Evolutionary conservation across 1,139 yeast genomes (phyloP).

Genomic region (Scheffersomyces quercinus): DNA sequence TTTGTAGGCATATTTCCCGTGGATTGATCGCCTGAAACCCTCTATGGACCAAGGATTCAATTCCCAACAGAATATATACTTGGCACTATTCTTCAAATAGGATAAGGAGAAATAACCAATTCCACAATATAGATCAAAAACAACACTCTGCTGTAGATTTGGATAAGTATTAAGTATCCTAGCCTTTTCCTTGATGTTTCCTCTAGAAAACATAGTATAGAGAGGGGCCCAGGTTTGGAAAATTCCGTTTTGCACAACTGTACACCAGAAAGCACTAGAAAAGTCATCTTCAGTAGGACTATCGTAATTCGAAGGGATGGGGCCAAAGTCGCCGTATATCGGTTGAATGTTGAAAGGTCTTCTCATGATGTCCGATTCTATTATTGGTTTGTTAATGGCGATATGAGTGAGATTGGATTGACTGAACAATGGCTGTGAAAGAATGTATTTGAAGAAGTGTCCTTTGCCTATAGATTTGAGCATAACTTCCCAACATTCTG

Average conservation of each 20-base stretch:
- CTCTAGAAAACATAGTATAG: conserved; percentile 88
- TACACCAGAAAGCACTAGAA: conserved; percentile 67
- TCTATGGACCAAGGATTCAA: conserved; percentile 82
- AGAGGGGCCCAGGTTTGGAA: conserved; percentile 82
- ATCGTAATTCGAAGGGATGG: conserved; percentile 29
- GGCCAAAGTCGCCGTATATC: conserved; percentile 67
- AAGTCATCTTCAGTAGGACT: conserved; percentile 49
- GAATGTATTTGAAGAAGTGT: conserved; percentile 24
- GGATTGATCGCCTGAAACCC: conserved; percentile 63
- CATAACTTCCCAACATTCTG: conserved; percentile 31
- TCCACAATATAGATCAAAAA: conserved; percentile 78
- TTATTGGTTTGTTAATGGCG: conserved; percentile 72
- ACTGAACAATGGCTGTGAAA: conserved; percentile 11
- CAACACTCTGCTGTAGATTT: conserved; percentile 27
- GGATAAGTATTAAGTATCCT: conserved; percentile 50
- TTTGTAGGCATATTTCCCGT: conserved; percentile 43
- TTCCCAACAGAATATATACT: conserved; percentile 72
- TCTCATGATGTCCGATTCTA: conserved; percentile 56
- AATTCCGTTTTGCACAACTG: conserved; percentile 69
- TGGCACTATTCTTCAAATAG: conserved; percentile 58
- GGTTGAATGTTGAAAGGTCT: conserved; percentile 62
- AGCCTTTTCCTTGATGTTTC: conserved; percentile 80
- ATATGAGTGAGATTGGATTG: conserved; percentile 49
- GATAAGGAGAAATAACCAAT: conserved; percentile 83
- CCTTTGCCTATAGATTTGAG: conserved; percentile 13